Percentiles rank a stretch among this genome's conserved stretches.
Conservation (phyloP, 805 yeast species). For the Pichia phayaonensis region DNA sequence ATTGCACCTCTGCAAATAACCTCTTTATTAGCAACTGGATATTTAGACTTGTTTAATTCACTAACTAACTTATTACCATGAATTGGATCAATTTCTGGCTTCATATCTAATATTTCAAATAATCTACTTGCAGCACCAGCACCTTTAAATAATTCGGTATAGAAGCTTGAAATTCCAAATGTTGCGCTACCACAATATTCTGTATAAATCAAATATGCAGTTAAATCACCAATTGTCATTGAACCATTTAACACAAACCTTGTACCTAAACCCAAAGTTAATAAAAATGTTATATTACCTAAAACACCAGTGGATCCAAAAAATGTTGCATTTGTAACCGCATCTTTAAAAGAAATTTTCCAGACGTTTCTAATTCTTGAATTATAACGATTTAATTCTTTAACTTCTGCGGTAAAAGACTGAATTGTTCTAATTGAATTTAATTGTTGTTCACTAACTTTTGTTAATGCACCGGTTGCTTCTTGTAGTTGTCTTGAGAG, state of each 20-base stretch:
- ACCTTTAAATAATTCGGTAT: constrained; percentile 93
- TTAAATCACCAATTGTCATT: constrained; percentile 79
- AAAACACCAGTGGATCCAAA: constrained; percentile 75
- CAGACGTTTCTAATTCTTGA: constrained; percentile 60
- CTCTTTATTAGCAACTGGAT: constrained; percentile 2
- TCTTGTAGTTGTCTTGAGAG: constrained; percentile 75
- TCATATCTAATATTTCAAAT: constrained; percentile 77
- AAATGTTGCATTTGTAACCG: constrained; percentile 69
- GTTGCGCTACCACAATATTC: constrained; percentile 90
- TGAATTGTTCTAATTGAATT: constrained; percentile 84
- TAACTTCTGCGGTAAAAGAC: constrained; percentile 78
- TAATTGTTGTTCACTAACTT: constrained; percentile 86
- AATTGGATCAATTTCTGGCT: constrained; percentile 65
- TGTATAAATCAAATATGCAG: constrained; percentile 92
- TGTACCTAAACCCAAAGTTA: constrained; percentile 75
- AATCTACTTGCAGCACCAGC: constrained; percentile 92
- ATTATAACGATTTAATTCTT: constrained; percentile 71
- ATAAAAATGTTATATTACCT: constrained; percentile 73
- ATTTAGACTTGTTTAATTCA: constrained; percentile 1
- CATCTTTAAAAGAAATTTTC: constrained; percentile 72
- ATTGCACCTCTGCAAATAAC: constrained; percentile 44
- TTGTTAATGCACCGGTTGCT: constrained; percentile 78
- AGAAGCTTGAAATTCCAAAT: constrained; percentile 84
- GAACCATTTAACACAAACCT: constrained; percentile 65
- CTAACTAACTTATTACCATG: constrained; percentile 43